Conservation (phyloP, 1,139 yeast species). For the Kluyveromyces sp. region DNA sequence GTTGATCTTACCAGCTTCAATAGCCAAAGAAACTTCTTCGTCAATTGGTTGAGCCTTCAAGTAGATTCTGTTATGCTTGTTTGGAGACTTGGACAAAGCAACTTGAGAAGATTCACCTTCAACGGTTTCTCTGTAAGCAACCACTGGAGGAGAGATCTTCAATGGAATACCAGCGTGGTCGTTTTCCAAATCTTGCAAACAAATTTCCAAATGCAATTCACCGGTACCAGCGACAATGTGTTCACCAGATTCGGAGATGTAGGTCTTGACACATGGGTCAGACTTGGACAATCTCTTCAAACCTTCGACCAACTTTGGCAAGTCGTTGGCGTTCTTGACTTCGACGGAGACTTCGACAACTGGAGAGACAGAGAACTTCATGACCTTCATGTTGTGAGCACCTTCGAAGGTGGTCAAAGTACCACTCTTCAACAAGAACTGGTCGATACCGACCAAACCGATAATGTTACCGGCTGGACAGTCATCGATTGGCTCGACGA, state of each 20-base stretch:
- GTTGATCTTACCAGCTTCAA: slow-evolving; percentile 85
- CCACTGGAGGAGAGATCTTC: slow-evolving; percentile 96
- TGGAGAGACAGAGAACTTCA: slow-evolving; percentile 99
- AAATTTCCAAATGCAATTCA: slow-evolving; percentile 98
- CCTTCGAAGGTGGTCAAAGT: slow-evolving; percentile 94
- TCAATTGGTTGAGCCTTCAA: slow-evolving; percentile 93
- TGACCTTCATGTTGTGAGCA: slow-evolving; percentile 99
- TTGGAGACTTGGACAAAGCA: slow-evolving; percentile 98
- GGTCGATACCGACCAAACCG: slow-evolving; percentile 99
- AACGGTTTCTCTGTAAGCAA: slow-evolving; percentile 98
- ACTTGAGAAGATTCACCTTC: slow-evolving; percentile 86
- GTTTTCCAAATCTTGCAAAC: slow-evolving; percentile 91
- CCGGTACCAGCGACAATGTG: slow-evolving; percentile 99
- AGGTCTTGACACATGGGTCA: slow-evolving; percentile 94
- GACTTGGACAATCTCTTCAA: slow-evolving; percentile 99
- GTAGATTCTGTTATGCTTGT: slow-evolving; percentile 99
- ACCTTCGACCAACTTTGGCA: slow-evolving; percentile 99
- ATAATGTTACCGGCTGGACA: slow-evolving; percentile 99
- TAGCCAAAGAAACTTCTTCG: slow-evolving; percentile 89
- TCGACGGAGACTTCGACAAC: slow-evolving; percentile 99
- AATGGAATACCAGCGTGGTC: slow-evolving; percentile 99
- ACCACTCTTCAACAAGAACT: slow-evolving; percentile 99
- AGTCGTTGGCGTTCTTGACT: slow-evolving; percentile 98
- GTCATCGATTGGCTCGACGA: slow-evolving; percentile 97
- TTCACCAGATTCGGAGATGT: slow-evolving; percentile 94